Percentiles rank a stretch among this genome's conserved stretches.
Conservation (phyloP, 495 filamentous ascomycete species). For the Thermochaetoides thermophila region DNA sequence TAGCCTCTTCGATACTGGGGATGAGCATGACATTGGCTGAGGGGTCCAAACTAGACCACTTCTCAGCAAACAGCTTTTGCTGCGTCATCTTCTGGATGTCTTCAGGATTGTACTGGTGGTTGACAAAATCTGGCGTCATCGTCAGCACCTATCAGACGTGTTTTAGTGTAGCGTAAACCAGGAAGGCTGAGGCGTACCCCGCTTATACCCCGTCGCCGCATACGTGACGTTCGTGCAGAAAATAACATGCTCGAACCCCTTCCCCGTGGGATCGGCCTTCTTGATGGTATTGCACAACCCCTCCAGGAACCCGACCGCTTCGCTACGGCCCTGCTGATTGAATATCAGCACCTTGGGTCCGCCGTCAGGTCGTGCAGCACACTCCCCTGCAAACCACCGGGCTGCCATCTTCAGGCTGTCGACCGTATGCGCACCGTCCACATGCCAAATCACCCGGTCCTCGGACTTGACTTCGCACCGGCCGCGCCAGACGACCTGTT, state of each 20-base stretch:
- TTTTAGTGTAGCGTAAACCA: too few species aligned
- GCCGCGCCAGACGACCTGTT: slow-evolving; percentile 61
- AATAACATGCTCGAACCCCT: slow-evolving; percentile 61
- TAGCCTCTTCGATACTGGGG: slow-evolving; percentile 73
- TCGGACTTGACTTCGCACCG: slow-evolving; percentile 68
- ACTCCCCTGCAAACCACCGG: slow-evolving; percentile 55
- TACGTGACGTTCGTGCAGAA: slow-evolving; percentile 88
- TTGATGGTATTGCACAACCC: slow-evolving; percentile 45
- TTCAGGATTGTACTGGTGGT: slow-evolving; percentile 50
- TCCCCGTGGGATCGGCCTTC: slow-evolving; percentile 21
- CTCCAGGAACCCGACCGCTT: slow-evolving; percentile 53
- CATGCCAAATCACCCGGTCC: slow-evolving; percentile 59
- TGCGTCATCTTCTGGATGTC: slow-evolving; percentile 55
- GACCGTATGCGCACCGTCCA: slow-evolving; percentile 84
- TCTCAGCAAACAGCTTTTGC: slow-evolving; percentile 58
- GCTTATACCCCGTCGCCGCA: slow-evolving; percentile 49
- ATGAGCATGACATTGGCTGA: slow-evolving; percentile 46
- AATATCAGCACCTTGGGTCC: slow-evolving; percentile 64
- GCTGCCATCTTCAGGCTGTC: slow-evolving; percentile 72
- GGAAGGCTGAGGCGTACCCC: slow-evolving; percentile 13
- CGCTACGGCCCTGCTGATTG: slow-evolving; percentile 84
- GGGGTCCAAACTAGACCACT: slow-evolving; percentile 55
- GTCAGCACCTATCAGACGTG: slow-evolving; percentile 11
- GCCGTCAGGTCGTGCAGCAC: slow-evolving; percentile 3
- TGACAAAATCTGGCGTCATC: slow-evolving; percentile 59